Evolutionary conservation across 129 eudicot species (phyloP).

Genomic region (Chrysanthemum lavandulifolium): DNA sequence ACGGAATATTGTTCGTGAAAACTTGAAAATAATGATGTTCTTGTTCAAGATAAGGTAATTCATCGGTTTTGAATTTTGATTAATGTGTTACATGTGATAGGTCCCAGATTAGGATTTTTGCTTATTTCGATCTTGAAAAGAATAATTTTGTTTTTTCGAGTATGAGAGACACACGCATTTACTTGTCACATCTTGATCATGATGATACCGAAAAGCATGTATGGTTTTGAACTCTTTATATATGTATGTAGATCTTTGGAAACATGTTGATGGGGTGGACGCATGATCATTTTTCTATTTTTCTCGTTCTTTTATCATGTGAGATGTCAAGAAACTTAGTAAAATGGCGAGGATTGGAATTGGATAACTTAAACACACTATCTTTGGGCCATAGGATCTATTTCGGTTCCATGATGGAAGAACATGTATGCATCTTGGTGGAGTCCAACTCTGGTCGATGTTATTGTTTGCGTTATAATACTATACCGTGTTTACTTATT

Average conservation of each 20-base stretch:
- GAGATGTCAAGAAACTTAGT: slow-evolving; percentile 83
- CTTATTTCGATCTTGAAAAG: slow-evolving; percentile 12
- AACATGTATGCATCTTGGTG: slow-evolving; percentile 51
- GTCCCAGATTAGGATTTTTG: neutral
- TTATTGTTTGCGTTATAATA: neutral
- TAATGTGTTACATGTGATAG: neutral
- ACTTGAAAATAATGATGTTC: slow-evolving; percentile 96
- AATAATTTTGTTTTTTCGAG: slow-evolving; percentile 46
- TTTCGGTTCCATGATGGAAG: slow-evolving; percentile 99
- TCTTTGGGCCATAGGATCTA: slow-evolving; percentile 99
- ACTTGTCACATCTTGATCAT: slow-evolving; percentile 95
- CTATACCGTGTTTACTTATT: neutral
- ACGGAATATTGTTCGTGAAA: slow-evolving; percentile 98
- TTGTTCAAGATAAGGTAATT: slow-evolving; percentile 91
- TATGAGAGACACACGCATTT: slow-evolving; percentile 93
- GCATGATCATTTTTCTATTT: neutral
- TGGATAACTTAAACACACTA: slow-evolving; percentile 96
- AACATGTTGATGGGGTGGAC: neutral
- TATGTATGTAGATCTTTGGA: slow-evolving; percentile 2
- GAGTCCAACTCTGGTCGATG: too few relatives aligned
- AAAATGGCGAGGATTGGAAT: slow-evolving; percentile 94
- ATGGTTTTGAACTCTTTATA: neutral
- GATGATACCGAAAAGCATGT: slow-evolving; percentile 99
- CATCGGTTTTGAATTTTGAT: slow-evolving; percentile 2
- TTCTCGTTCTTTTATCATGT: slow-evolving; percentile 9